Base-by-base conservation (phyloP, 2,329 filamentous ascomycete species). In the Arthrocladium fulminans region DNA sequence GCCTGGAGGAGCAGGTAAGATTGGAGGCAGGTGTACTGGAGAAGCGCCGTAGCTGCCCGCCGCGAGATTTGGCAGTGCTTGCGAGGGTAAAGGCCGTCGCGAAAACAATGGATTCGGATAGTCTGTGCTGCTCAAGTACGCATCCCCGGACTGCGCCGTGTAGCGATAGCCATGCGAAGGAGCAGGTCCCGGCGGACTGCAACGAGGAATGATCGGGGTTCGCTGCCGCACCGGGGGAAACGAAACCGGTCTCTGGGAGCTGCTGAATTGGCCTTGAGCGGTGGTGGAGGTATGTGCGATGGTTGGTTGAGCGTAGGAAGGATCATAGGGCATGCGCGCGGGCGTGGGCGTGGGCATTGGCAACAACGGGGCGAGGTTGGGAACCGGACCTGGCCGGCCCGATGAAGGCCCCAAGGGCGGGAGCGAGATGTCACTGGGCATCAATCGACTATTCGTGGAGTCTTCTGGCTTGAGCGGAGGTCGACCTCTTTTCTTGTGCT, bases 401-500 rank as follows among this genome's bases (percentile, higher is more conserved):
- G 40, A 35, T 3, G 47, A 41, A 13, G 39, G 6, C 15, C 39
- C 47, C 15, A 41, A 25, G 15, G 45, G 45, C 12, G 38, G 37
- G 2, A 48, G 20, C 13, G 35, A 22, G 12, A 38, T 24, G 5
- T 29, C 39, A 13, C 39, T 15, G 23, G 20, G n/a, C 29, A 45
- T 30, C 24, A 38, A n/a, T 27, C 32, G 47, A 22, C 22, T 40
- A 13, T 15, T 47, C 19, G 29, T 45, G n/a, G 30, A 9, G 25
- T 50, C 54, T 15, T 54, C 53, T 24, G 51, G 49, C 35, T 54
- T 60, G 39, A 54, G 51, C 46, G 67, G 67, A 32, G 68, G 68
- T 40, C 68, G 59, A 32, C 68, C 68, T 57, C 69, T 60, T 55
- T 72, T 72, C 55, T 72, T 72, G 53, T 72, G 69, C 39, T 67